Evolutionary conservation across 169 alveolate species (phyloP), one percentile per base, ranked within the genome.

Genomic region (Cryptosporidium viatorum): DNA sequence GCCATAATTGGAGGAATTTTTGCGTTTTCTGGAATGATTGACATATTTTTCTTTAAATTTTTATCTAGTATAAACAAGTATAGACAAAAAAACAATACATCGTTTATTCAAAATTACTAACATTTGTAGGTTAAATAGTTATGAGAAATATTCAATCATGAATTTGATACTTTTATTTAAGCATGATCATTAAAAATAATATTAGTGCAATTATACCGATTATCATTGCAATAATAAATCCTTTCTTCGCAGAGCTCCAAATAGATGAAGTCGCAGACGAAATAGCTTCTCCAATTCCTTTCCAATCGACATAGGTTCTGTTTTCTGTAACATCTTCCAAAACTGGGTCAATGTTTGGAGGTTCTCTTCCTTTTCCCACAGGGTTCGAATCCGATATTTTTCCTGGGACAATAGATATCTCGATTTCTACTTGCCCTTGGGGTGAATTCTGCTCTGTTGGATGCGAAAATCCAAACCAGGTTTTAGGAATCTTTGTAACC

Each of bases 341-440:
- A 84, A 91, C 94, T 8, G 98, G 98, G 62, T 95, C 96, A 58
- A 93, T 84, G 74, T 96, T 96, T 8, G 98, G 98, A 69, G 94
- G 97, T 45, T 95, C 97, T 48, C 98, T 70, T 21, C 98, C 98
- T 84, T 93, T 94, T 31, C 98, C 98, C 14, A 96, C 98, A 6
- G 97, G 97, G 29, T 91, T 91, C 3, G 92, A 60, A 51, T 95
- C 95, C 12, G 98, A 96, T 50, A 96, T 97, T 14, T 92, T 86
- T 18, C 92, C 95, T 14, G 97, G 93, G 48, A 95, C 75, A 16
- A 96, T 94, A 39, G 96, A 84, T 69, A 94, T 94, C 80, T 96
- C 97, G 41, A 95, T 73, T 86, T 95, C 97, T 10, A 95, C 92
- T 45, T 94, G 93, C 9, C 98, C 98, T 26, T 96, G 94, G 2